phyloP scores from a whole-genome alignment of 1,284 basidiomycete genomes.

The Melanopsichium pennsylvanicum region DNA sequence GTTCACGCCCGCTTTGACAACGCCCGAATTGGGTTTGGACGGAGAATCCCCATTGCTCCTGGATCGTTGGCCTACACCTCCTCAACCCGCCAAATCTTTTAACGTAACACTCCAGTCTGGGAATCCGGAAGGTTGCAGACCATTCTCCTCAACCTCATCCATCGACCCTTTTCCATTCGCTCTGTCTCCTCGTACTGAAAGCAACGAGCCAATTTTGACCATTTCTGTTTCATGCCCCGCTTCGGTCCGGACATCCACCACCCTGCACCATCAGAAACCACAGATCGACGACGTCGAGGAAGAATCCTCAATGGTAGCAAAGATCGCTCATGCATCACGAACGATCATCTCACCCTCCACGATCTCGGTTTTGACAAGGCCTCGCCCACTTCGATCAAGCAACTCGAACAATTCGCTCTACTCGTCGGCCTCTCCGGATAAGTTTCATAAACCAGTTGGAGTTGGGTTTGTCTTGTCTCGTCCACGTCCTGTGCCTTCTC shows the following conservation, averaged over 20 bases:
- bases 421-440: slow-evolving; percentile 3
- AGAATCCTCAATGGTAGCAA: not conserved
- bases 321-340: slow-evolving; percentile 9
- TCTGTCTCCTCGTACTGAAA: not conserved
- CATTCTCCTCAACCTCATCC: not conserved
- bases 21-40: slow-evolving; percentile 29
- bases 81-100: not conserved
- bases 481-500: slow-evolving; percentile 6
- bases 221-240: slow-evolving; percentile 16
- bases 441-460: not conserved
- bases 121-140: slow-evolving; percentile 15
- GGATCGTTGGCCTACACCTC: slow-evolving; percentile 21
- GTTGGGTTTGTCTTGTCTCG: slow-evolving; percentile 7
- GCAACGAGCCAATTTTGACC: not conserved
- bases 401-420: slow-evolving; percentile 10
- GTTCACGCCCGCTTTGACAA: slow-evolving; percentile 32
- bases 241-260: not conserved
- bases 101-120: too few relatives aligned
- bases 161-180: slow-evolving; percentile 3
- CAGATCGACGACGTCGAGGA: too few relatives aligned
- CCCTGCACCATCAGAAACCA: too few relatives aligned
- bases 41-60: slow-evolving; percentile 15
- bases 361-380: slow-evolving; percentile 13
- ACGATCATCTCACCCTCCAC: not conserved
- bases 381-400: slow-evolving; percentile 7